Percentiles rank a stretch among this genome's conserved stretches.
These are phyloP conservation scores for Lasiosphaeria ovina DNA, from an alignment of 495 filamentous ascomycete species.

Conservation along the genomic window DNA sequence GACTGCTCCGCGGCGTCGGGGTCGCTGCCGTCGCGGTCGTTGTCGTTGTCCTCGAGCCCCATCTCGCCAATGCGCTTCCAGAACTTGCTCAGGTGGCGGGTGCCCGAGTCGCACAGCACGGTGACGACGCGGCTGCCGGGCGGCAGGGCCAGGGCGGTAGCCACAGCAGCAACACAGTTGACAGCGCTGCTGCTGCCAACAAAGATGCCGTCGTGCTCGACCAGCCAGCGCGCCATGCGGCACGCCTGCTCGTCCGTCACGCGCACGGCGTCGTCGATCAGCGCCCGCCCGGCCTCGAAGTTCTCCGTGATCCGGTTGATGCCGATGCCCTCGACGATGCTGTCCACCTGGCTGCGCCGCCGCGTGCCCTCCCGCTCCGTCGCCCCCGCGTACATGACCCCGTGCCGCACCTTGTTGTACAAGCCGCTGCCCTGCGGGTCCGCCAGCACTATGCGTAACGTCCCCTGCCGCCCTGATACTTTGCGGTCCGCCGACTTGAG, in stretches of 20 bases:
- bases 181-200: slow-evolving; percentile 91
- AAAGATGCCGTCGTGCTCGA: slow-evolving; percentile 95
- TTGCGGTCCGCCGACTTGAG: slow-evolving; percentile 52
- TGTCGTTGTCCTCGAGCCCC: slow-evolving; percentile 51
- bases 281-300: slow-evolving; percentile 77
- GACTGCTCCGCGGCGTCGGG: slow-evolving; percentile 15
- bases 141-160: slow-evolving; percentile 67
- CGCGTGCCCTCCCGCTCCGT: slow-evolving; percentile 89
- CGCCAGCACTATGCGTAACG: slow-evolving; percentile 73
- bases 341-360: slow-evolving; percentile 86
- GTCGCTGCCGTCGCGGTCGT: slow-evolving; percentile 8
- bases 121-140: slow-evolving; percentile 79
- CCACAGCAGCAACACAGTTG: slow-evolving; percentile 89
- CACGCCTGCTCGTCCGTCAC: slow-evolving; percentile 91
- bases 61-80: slow-evolving; percentile 79
- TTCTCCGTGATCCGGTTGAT: slow-evolving; percentile 91
- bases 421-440: slow-evolving; percentile 93
- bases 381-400: slow-evolving; percentile 83
- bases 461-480: slow-evolving; percentile 37
- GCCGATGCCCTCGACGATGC: slow-evolving; percentile 93
- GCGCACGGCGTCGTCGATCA: slow-evolving; percentile 86
- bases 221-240: slow-evolving; percentile 90
- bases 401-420: slow-evolving; percentile 84
- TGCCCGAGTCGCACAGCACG: slow-evolving; percentile 86
- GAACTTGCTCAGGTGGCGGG: slow-evolving; percentile 89